Base-by-base conservation (phyloP, 345 rosid genomes). In the sweet orange (Citrus sinensis) region DNA sequence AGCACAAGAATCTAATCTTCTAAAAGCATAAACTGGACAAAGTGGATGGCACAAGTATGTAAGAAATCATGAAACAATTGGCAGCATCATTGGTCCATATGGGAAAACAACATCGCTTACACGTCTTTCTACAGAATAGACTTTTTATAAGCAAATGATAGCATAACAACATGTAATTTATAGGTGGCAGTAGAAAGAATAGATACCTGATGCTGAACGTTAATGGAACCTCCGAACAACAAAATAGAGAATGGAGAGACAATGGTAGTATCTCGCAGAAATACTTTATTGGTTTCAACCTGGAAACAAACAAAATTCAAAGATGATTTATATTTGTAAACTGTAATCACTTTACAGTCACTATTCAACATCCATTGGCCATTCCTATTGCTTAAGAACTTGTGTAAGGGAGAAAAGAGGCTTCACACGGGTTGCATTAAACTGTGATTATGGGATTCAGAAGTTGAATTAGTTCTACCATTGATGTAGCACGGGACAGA, bases 201-300 rank as follows among this genome's bases (percentile, higher is more conserved):
- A 30, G 29, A 73, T 84, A 92, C 98, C 98, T 93, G 95, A 83
- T 95, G 98, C 74, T 93, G 97, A 87, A 95, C 78, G 67, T 82
- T 92, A 79, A 95, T 89, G 76, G 89, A 86, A 74, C 98, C 98
- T 70, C 98, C 97, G 81, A 95, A 95, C 78, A 93, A 86, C 76
- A 95, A 87, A 82, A 95, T 87, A 2, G 95, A 88, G 87, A 90
- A 95, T 70, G 98, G 95, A 73, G 98, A 90, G 80, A 92, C 84
- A 75, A 93, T 75, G 62, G 95, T 92, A 4, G 98, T 93, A 80
- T 95, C 98, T 60, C 95, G 89, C 78, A 95, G 81, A 87, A 89
- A 95, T 24, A 95, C 94, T 77, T 81, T 93, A 81, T 89, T 86
- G 14, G 98, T 95, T 85, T 93, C 98, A 37, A 95, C 98, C 98